Percentiles rank a stretch among this genome's conserved stretches.
phyloP scores from a whole-genome alignment of 192 early-diverging fungal species.

The Coemansia sp. region DNA sequence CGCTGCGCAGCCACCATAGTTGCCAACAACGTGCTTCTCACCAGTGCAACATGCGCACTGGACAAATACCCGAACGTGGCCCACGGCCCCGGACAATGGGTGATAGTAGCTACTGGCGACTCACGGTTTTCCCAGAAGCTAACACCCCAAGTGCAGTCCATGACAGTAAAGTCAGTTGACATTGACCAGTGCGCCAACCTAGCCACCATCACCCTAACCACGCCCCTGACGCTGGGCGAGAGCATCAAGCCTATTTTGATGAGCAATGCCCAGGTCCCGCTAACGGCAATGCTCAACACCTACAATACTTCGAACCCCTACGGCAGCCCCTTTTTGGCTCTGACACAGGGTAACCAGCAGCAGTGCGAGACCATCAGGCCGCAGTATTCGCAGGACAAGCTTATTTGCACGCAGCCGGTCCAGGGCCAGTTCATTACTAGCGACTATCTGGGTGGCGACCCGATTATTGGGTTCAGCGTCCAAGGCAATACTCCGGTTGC shows the following conservation, averaged over 20 bases:
- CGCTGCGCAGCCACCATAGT: constrained; percentile 43
- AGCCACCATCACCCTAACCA: constrained; percentile 30
- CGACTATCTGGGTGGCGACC: constrained; percentile 45
- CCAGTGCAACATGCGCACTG: constrained; percentile 35
- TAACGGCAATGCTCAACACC: constrained; percentile 12
- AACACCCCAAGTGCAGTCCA: background rate
- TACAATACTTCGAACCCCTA: constrained; percentile 26
- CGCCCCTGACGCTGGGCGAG: constrained; percentile 14
- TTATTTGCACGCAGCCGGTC: constrained; percentile 42
- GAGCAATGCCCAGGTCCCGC: constrained; percentile 7
- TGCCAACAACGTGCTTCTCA: constrained; percentile 34
- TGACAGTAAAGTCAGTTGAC: constrained; percentile 16
- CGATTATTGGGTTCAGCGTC: constrained; percentile 35
- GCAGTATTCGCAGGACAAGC: constrained; percentile 8
- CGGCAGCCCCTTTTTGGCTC: constrained; percentile 20
- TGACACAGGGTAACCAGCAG: constrained; percentile 17
- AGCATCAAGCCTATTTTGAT: constrained; percentile 23
- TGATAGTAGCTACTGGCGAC: constrained; percentile 20
- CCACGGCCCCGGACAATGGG: constrained; percentile 37
- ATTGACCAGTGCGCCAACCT: constrained; percentile 36
- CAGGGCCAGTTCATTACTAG: constrained; percentile 24
- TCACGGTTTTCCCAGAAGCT: constrained; percentile 23
- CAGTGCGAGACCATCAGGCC: constrained; percentile 22
- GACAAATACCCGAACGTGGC: constrained; percentile 15
- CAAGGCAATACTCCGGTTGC: constrained; percentile 19